These are phyloP conservation scores for Debaryomycetaceae sp. DNA, from an alignment of 1,139 yeast species.

Conservation along the genomic window DNA sequence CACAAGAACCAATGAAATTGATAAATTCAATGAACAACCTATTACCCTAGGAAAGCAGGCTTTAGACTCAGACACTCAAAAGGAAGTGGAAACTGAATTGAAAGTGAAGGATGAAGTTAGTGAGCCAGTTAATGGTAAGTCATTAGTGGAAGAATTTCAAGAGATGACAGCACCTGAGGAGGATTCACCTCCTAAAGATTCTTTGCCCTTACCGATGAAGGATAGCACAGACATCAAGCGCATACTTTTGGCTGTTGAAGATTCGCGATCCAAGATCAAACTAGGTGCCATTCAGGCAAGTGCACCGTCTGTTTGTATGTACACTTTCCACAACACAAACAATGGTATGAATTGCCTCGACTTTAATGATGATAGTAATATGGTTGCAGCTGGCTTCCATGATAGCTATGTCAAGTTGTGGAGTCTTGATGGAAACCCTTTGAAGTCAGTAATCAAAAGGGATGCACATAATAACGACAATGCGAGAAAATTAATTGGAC, in stretches of 20 bases:
- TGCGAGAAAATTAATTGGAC: slow-evolving; percentile 76
- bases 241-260: slow-evolving; percentile 75
- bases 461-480: slow-evolving; percentile 52
- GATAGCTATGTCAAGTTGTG: slow-evolving; percentile 88
- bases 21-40: slow-evolving; percentile 64
- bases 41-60: slow-evolving; percentile 84
- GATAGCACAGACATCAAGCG: slow-evolving; percentile 76
- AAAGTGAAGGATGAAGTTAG: slow-evolving; percentile 66
- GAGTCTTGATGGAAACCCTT: slow-evolving; percentile 88
- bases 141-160: slow-evolving; percentile 47
- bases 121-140: slow-evolving; percentile 35
- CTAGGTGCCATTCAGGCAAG: slow-evolving; percentile 65
- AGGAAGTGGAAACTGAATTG: slow-evolving; percentile 81
- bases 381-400: slow-evolving; percentile 92
- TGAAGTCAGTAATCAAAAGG: slow-evolving; percentile 60
- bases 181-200: slow-evolving; percentile 72
- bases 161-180: slow-evolving; percentile 47
- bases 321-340: slow-evolving; percentile 94
- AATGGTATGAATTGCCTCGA: slow-evolving; percentile 80
- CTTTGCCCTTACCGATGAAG: slow-evolving; percentile 81
- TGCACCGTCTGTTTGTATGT: slow-evolving; percentile 96
- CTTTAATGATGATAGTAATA: slow-evolving; percentile 81
- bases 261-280: slow-evolving; percentile 70
- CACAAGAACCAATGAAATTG: slow-evolving; percentile 46
- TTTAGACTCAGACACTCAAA: slow-evolving; percentile 76